Conservation (phyloP, 2,329 filamentous ascomycete genomes). For the Fusarium odoratissimum region DNA sequence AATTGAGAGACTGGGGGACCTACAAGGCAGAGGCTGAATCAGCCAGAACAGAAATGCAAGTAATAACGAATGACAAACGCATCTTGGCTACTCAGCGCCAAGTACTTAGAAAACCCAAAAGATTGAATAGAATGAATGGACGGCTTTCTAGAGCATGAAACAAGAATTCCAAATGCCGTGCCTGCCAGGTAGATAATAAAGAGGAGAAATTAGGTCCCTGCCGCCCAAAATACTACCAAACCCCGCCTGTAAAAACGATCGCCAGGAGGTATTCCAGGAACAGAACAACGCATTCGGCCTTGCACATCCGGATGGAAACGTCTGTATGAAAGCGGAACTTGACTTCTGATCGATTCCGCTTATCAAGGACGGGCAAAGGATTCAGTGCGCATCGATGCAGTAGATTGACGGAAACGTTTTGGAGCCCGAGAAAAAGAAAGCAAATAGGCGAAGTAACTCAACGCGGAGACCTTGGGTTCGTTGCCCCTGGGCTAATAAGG, state of each 20-base stretch:
- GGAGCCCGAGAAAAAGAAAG: not conserved
- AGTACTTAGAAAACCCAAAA: not conserved
- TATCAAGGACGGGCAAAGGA: not conserved
- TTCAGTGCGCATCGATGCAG: not conserved
- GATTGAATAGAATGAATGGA: not conserved
- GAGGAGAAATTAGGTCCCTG: not conserved
- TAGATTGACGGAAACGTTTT: not conserved
- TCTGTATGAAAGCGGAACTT: not conserved
- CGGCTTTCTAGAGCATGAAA: not conserved
- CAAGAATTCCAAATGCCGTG: not conserved
- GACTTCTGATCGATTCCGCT: not conserved
- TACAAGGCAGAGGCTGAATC: constrained; percentile 20
- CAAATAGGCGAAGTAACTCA: not conserved
- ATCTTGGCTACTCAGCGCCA: constrained; percentile 13
- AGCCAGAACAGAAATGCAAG: constrained; percentile 25
- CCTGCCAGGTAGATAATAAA: not conserved
- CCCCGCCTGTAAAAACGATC: not conserved
- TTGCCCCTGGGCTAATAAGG: not conserved
- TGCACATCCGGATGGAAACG: not conserved
- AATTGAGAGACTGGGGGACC: not conserved
- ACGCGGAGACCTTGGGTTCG: not conserved
- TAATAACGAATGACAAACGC: constrained; percentile 22
- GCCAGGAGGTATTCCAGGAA: not conserved
- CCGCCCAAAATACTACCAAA: not conserved
- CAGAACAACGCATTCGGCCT: not conserved